Conservation (phyloP, 148 eudicot genomes). For the Vaccinium macrocarpon region DNA sequence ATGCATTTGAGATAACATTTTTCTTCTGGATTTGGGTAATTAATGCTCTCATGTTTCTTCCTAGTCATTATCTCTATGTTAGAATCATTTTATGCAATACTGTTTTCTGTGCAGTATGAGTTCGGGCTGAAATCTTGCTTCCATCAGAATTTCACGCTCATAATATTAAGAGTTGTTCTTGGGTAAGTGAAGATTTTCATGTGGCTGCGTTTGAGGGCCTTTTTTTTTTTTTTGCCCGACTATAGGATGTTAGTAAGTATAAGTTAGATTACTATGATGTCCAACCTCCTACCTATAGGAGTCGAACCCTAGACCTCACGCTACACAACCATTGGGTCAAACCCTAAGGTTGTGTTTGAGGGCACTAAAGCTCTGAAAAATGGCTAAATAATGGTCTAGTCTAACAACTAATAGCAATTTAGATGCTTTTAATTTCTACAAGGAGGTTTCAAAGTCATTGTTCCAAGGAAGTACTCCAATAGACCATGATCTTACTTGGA, state of each 20-base stretch:
- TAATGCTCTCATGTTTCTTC: conserved; percentile 3
- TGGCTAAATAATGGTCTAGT: background rate
- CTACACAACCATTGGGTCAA: too few relatives aligned
- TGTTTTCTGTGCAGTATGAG: conserved; percentile 68
- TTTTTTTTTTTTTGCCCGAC: too few relatives aligned
- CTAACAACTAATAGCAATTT: background rate
- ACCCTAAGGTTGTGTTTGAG: background rate
- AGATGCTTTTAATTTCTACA: background rate
- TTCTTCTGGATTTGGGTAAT: conserved; percentile 83
- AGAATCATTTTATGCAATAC: background rate
- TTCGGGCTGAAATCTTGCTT: conserved; percentile 73
- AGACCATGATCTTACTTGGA: background rate
- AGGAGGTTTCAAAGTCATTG: background rate
- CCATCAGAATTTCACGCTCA: conserved; percentile 37
- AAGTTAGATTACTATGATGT: too few relatives aligned
- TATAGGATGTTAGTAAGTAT: too few relatives aligned
- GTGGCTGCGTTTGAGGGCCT: background rate
- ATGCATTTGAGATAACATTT: conserved; percentile 84
- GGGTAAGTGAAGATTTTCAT: conserved; percentile 51
- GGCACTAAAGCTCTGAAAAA: background rate
- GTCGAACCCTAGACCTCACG: too few relatives aligned
- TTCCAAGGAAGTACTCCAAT: background rate
- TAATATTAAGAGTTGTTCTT: conserved; percentile 44
- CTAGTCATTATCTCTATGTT: background rate
- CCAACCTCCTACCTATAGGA: too few relatives aligned